These are phyloP conservation scores for Kernera saxatilis DNA, from an alignment of 345 rosid genomes.

Conservation along the genomic window DNA sequence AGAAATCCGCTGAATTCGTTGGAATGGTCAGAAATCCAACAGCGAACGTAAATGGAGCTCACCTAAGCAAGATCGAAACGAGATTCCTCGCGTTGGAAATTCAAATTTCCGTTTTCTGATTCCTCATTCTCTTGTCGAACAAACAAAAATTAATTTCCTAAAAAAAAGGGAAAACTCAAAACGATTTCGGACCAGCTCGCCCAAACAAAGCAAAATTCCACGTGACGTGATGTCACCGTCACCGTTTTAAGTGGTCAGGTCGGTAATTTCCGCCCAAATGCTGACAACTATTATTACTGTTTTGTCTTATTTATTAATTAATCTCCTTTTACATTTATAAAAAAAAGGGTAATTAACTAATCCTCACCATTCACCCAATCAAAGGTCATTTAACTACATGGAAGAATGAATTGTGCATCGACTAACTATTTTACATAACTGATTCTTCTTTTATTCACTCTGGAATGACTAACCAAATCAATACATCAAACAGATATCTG, in stretches of 20 bases:
- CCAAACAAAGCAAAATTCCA: constrained; percentile 7
- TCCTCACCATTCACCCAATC: not conserved
- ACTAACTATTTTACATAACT: no score
- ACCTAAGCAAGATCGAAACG: constrained; percentile 11
- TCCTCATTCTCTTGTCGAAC: constrained; percentile 5
- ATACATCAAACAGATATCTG: no score
- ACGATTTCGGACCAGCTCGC: constrained; percentile 12
- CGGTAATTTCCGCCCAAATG: not conserved
- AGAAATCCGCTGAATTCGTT: constrained; percentile 31
- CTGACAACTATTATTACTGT: not conserved
- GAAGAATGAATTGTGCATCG: not conserved
- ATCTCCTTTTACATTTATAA: no score
- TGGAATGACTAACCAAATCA: no score
- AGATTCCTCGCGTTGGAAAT: constrained; percentile 5
- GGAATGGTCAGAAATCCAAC: constrained; percentile 34
- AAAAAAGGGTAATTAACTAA: no score
- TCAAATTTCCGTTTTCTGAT: constrained; percentile 21
- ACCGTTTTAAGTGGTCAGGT: not conserved
- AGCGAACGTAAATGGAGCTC: not conserved
- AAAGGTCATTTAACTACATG: no score
- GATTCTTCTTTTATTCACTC: no score
- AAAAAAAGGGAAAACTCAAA: not conserved
- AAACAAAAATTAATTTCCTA: not conserved
- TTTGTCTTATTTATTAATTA: not conserved
- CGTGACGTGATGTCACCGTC: constrained; percentile 21